These are phyloP conservation scores for Artomyces pyxidatus DNA, from an alignment of 768 basidiomycete genomes.

Conservation along the genomic window DNA sequence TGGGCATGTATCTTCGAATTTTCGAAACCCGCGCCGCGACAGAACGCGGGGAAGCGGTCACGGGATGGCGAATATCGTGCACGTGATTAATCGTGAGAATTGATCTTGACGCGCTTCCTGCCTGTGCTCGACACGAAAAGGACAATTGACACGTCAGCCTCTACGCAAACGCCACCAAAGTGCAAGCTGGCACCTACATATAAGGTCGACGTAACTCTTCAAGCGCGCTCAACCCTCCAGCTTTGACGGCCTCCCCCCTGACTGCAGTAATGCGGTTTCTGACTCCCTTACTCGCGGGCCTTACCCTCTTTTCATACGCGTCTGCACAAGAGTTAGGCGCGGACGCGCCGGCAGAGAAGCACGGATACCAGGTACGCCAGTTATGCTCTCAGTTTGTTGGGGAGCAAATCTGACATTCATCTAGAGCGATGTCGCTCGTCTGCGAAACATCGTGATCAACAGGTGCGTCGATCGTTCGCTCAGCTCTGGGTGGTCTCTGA, in stretches of 20 bases:
- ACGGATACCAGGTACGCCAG: conserved; percentile 64
- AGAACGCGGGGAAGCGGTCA: neutral
- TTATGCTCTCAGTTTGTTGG: conserved; percentile 3
- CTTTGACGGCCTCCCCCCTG: no score
- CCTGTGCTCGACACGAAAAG: no score
- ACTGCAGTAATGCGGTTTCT: conserved; percentile 44
- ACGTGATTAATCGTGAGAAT: conserved; percentile 1
- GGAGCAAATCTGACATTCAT: neutral
- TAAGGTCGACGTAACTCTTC: no score
- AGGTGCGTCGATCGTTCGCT: conserved; percentile 33
- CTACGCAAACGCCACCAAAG: neutral
- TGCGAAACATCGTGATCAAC: conserved; percentile 91
- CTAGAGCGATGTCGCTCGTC: conserved; percentile 88
- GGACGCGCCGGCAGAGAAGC: conserved; percentile 39
- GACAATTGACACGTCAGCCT: conserved; percentile 12
- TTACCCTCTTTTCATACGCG: conserved; percentile 35
- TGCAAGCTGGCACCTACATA: neutral
- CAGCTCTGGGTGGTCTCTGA: neutral
- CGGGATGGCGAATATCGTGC: neutral
- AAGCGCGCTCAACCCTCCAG: no score
- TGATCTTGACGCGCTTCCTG: neutral
- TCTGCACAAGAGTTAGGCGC: conserved; percentile 32
- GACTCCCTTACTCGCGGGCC: conserved; percentile 34
- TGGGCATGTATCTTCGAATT: neutral
- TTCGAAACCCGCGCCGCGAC: neutral